Base-by-base conservation (phyloP, 148 eudicot genomes). In the Camellia lanceoleosa region DNA sequence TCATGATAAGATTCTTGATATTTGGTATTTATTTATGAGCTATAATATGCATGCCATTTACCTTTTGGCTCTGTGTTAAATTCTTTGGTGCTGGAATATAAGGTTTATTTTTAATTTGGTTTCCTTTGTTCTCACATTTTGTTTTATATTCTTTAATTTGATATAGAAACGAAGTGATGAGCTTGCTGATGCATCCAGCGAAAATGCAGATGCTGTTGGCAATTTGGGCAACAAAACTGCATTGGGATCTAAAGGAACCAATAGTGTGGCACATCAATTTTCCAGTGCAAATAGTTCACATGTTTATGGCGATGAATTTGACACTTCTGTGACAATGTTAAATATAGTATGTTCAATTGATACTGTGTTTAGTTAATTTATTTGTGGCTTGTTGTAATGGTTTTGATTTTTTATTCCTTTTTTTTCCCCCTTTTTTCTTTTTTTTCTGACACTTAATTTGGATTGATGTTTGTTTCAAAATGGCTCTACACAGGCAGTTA, bases 81-180 rank as follows among this genome's bases (percentile, higher is more conserved):
- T 72, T 72, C 41, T 12, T 52, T 9, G 38, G 5, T 4, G 30
- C 65, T 16, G 9, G 16, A 59, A 38, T 15, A 14, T 71, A 8
- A 54, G 42, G 19, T 11, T 30, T 30, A 30, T 30, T 18, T 63
- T 23, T 19, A 1, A 42, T 4, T 71, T 15, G 44, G 41, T 15
- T 52, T 41, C 41, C 13, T 42, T 77, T 68, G 46, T 70, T 44
- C 58, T 41, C 16, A 41, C 19, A 19, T 52, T 67, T 64, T 71
- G 71, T 7, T 16, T 69, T 58, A 23, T 43, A 67, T 59, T 72
- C 19, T 63, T 81, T 78, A 66, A 56, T 77, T 83, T 55, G 60
- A 41, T 82, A 44, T 77, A 95, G 98, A 89, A 84, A 81, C 86
- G 83, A 85, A 88, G 83, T 79, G 91, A 90, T 79, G 91, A 84